These are phyloP conservation scores for Meredithiella fracta DNA, from an alignment of 2,329 filamentous ascomycete species.

Conservation along the genomic window DNA sequence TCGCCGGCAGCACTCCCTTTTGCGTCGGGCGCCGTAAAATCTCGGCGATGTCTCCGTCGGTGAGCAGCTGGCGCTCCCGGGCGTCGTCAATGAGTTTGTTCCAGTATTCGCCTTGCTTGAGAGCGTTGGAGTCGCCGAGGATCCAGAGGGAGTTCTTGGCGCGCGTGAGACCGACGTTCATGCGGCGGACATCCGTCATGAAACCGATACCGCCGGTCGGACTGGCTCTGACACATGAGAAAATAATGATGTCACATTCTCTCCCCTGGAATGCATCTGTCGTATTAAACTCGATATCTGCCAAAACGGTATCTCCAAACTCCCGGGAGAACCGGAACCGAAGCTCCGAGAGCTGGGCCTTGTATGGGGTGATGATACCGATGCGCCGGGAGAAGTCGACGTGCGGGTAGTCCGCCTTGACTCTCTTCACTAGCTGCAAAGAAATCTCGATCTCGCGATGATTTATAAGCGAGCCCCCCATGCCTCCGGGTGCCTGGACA, in stretches of 20 bases:
- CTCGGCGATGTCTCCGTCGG: constrained; percentile 41
- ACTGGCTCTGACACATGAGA: constrained; percentile 90
- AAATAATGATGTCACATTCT: constrained; percentile 96
- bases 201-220: constrained; percentile 94
- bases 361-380: constrained; percentile 96
- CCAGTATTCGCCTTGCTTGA: constrained; percentile 85
- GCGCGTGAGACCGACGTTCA: constrained; percentile 96
- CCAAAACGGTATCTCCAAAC: constrained; percentile 60
- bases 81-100: constrained; percentile 71
- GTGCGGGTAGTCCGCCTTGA: constrained; percentile 53
- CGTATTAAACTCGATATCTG: constrained; percentile 89
- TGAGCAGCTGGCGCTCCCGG: constrained; percentile 57
- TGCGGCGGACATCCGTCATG: constrained; percentile 92
- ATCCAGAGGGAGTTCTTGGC: constrained; percentile 96
- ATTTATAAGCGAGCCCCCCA: constrained; percentile 71
- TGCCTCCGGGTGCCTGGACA: constrained; percentile 62
- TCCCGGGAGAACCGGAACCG: constrained; percentile 54
- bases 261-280: constrained; percentile 96
- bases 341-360: constrained; percentile 72
- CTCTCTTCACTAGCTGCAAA: constrained; percentile 64
- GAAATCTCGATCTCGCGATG: constrained; percentile 73
- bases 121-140: constrained; percentile 73
- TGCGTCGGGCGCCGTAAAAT: constrained; percentile 31
- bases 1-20: constrained; percentile 20
- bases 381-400: constrained; percentile 68